Base-by-base conservation (phyloP, 2,329 filamentous ascomycete species). In the Conoideocrella luteorostrata region DNA sequence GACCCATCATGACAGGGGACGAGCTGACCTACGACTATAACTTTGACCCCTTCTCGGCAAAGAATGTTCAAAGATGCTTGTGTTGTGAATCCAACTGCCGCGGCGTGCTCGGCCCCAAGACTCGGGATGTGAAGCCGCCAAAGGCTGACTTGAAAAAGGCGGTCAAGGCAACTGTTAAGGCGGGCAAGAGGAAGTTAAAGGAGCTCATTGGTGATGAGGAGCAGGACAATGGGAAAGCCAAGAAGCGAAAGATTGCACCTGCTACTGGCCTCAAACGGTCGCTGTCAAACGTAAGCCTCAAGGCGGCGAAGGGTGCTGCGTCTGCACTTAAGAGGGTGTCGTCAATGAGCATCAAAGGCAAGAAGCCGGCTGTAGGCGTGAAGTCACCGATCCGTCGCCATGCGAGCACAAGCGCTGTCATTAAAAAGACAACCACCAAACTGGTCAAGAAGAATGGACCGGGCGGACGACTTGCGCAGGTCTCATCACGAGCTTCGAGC, bases 11-110 rank as follows among this genome's bases (percentile, higher is more conserved):
- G 81, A 95, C 90, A 10, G 93, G 93, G 20, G 89, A 97, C 50
- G 93, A 98, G 66, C 72, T 98, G 48, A 97, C 90, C 0, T 98
- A 98, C 62, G 93, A 98, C 71, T 84, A 84, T 69, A 84, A 84
- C 60, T 84, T 84, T 57, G 80, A 83, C 56, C 80, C 80, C 3
- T 84, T 83, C 60, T 83, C 78, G 9, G 71, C 76, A 56, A 83
- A 83, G 66, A 83, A 83, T 58, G 78, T 83, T 38, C 80, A 84
- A 60, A 75, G 72, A 57, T 84, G 80, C 60, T 70, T 82, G 22
- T 84, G 80, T 59, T 79, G 78, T 47, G 74, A 74, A 51, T 60
- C 67, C 29, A 83, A 83, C 62, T 84, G 80, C 60, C 76, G 80
- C 44, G 80, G 80, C 33, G 72, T 83, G 17, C 66, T 84, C 28